Percentiles rank a stretch among this genome's conserved stretches.
Conservation (phyloP, 768 basidiomycete species). For the Russula vinacea region DNA sequence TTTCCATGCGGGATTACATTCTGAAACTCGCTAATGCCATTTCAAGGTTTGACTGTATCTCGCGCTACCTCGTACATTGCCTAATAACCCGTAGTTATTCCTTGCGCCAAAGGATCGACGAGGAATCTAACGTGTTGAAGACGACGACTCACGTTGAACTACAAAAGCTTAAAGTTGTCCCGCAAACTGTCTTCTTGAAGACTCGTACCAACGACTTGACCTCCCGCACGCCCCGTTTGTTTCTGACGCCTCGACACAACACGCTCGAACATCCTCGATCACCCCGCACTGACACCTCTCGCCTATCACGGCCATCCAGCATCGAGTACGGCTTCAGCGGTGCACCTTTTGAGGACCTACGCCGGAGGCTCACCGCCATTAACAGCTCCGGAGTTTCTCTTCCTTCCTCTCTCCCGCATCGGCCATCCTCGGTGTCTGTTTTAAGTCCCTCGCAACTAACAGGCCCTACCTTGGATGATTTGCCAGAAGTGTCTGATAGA, state of each 20-base stretch:
- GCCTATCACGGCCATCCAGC: constrained; percentile 48
- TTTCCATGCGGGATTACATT: constrained; percentile 87
- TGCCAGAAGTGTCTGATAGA: constrained; percentile 46
- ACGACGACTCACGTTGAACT: constrained; percentile 69
- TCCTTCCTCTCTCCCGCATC: constrained; percentile 42
- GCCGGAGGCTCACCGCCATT: constrained; percentile 68
- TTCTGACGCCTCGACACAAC: constrained; percentile 42
- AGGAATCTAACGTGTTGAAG: constrained; percentile 61
- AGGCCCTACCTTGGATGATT: constrained; percentile 30
- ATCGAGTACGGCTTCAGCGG: constrained; percentile 46
- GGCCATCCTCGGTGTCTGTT: constrained; percentile 32
- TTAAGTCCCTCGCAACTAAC: constrained; percentile 32
- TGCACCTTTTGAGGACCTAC: constrained; percentile 74
- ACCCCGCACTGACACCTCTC: constrained; percentile 49
- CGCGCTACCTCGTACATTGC: background rate
- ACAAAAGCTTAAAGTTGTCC: constrained; percentile 83
- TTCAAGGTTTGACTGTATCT: constrained; percentile 47
- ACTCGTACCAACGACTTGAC: constrained; percentile 45
- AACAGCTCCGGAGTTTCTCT: constrained; percentile 71
- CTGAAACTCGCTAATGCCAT: constrained; percentile 77
- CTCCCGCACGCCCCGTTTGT: constrained; percentile 39
- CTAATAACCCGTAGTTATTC: constrained; percentile 51
- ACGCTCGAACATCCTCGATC: constrained; percentile 42
- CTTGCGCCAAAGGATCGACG: constrained; percentile 59
- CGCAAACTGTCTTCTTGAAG: constrained; percentile 87